Conservation (phyloP, 208 protist genomes). For the Leishmania martiniquensis region DNA sequence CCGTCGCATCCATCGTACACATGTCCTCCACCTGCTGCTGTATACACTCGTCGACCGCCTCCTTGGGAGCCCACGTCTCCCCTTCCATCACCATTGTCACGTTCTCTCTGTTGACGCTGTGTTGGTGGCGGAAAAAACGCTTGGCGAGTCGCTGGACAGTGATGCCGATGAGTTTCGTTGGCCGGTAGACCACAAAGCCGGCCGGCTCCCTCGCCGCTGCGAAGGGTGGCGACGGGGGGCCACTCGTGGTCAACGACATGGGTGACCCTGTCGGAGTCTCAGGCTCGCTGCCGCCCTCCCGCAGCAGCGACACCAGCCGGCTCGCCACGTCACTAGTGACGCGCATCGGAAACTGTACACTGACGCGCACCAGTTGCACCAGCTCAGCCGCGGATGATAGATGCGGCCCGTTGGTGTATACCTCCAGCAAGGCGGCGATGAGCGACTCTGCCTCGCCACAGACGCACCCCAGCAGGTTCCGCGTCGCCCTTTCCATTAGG, state of each 20-base stretch:
- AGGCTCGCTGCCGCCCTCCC: not conserved
- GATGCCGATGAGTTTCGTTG: slow-evolving; percentile 41
- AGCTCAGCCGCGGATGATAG: slow-evolving; percentile 33
- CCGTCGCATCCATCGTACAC: slow-evolving; percentile 46
- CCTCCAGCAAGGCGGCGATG: slow-evolving; percentile 35
- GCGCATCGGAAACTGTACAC: slow-evolving; percentile 29
- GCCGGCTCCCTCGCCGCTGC: slow-evolving; percentile 7
- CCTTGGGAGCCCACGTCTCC: slow-evolving; percentile 71
- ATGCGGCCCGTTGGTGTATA: slow-evolving; percentile 18
- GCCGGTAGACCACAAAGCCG: slow-evolving; percentile 29
- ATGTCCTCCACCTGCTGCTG: slow-evolving; percentile 69
- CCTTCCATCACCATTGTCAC: slow-evolving; percentile 64
- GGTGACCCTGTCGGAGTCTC: not conserved
- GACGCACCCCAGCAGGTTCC: slow-evolving; percentile 28
- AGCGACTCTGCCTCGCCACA: slow-evolving; percentile 40
- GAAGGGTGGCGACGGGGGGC: not conserved
- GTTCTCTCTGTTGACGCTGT: slow-evolving; percentile 63
- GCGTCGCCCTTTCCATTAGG: slow-evolving; percentile 27
- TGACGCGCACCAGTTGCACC: slow-evolving; percentile 38
- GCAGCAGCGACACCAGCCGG: slow-evolving; percentile 26
- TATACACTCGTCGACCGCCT: slow-evolving; percentile 51
- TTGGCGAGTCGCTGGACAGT: slow-evolving; percentile 56
- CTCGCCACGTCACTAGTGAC: slow-evolving; percentile 27
- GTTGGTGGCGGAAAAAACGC: slow-evolving; percentile 58
- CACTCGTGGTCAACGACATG: not conserved